Base-by-base conservation (phyloP, 192 early-diverging fungal species). In the Coemansia reversa region DNA sequence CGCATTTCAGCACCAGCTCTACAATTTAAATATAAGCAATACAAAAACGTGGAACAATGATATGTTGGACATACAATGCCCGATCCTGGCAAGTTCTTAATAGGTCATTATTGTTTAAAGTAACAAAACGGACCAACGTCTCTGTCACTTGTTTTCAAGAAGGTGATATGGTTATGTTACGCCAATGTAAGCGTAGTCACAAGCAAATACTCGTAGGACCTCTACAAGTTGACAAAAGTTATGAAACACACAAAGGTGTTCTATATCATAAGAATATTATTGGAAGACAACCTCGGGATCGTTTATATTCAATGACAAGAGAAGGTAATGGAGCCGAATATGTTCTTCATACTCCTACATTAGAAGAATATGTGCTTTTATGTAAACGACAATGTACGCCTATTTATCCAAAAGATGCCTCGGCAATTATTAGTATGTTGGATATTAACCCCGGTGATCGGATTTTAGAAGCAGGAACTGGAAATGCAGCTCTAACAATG, bases 351-450 rank as follows among this genome's bases (percentile, higher is more conserved):
- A 62, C 62, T 8, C 78, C 78, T 16, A 81, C 78, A 0, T 48
- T 81, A 7, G 61, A 53, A 23, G 72, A 74, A 18, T 81, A 75
- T 27, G 51, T 70, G 9, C 61, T 65, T 19, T 35, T 62, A 24
- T 64, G 65, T 55, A 56, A 18, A 1, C 67, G 78, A 7, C 57
- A 52, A 27, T 65, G 72, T 42, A 81, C 78, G 5, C 87, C 87
- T 8, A 88, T 90, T 39, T 90, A 90, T 55, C 87, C 88, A 0
- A 88, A 88, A 35, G 88, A 90, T 53, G 85, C 88, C 0, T 59
- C 72, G 20, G 57, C 64, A 0, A 72, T 78, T 18, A 60, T 85
- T 2, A 70, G 73, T 22, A 68, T 90, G 58, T 68, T 90, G 20
- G 88, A 90, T 56, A 47, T 86, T 3, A 62, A 70, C 5, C 75